These are phyloP conservation scores for Penicillium sp. DNA, from an alignment of 2,329 filamentous ascomycete genomes.

Conservation along the genomic window DNA sequence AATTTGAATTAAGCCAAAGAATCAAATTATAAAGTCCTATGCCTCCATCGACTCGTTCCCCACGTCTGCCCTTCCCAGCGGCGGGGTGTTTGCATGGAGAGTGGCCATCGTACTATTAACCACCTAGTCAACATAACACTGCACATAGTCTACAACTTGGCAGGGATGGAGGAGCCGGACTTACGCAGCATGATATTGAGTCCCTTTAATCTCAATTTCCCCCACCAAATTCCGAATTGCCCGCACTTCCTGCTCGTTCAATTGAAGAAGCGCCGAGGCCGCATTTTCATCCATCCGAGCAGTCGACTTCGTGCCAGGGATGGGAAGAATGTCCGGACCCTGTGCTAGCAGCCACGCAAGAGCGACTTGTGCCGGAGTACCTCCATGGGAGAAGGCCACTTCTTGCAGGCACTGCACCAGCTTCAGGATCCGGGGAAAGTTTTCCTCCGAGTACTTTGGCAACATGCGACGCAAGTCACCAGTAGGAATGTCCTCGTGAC, in stretches of 20 bases:
- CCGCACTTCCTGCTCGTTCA: conserved; percentile 25
- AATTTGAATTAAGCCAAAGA: too few relatives aligned
- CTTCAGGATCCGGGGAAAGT: conserved; percentile 57
- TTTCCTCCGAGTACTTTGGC: conserved; percentile 53
- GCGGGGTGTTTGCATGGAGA: conserved; percentile 7
- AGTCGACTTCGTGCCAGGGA: conserved; percentile 30
- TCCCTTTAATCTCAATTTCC: conserved; percentile 17
- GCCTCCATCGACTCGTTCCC: too few relatives aligned
- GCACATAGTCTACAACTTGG: conserved; percentile 1
- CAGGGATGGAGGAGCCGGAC: conserved; percentile 2
- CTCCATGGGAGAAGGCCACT: conserved; percentile 57
- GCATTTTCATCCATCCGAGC: conserved; percentile 26
- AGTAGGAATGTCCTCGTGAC: conserved; percentile 48
- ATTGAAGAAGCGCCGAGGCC: conserved; percentile 10
- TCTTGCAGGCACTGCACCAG: conserved; percentile 52
- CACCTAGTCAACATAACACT: too few relatives aligned
- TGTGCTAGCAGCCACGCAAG: conserved; percentile 66
- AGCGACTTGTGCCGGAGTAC: conserved; percentile 59
- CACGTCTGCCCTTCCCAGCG: background rate
- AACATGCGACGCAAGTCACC: conserved; percentile 51
- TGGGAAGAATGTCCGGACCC: conserved; percentile 40
- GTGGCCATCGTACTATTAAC: conserved; percentile 3
- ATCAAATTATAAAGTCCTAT: too few relatives aligned
- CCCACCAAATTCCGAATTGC: conserved; percentile 20
- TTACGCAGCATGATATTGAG: conserved; percentile 21